phyloP scores from a whole-genome alignment of 2,329 filamentous ascomycete species.

The Fusarium setosum region DNA sequence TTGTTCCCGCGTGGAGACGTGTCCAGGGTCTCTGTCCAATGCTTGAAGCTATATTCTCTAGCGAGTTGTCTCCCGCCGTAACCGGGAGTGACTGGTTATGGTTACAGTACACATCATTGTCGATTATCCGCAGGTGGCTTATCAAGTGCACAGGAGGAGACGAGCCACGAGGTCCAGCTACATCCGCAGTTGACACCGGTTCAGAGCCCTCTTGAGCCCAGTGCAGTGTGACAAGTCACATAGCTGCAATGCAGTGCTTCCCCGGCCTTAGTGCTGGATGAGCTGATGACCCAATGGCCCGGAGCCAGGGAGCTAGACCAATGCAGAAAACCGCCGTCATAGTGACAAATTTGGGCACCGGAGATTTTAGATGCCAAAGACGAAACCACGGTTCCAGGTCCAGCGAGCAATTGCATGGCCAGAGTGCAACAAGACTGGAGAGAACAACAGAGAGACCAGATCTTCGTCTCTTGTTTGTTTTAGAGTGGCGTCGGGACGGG shows the following conservation, averaged over 20 bases:
- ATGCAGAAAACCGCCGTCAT: slow-evolving; percentile 31
- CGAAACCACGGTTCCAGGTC: too few relatives aligned
- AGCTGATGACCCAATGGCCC: slow-evolving; percentile 29
- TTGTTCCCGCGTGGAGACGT: slow-evolving; percentile 3
- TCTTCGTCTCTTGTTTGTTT: slow-evolving; percentile 1
- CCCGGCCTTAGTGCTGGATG: slow-evolving; percentile 30
- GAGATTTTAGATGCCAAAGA: slow-evolving; percentile 2
- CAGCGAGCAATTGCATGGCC: too few relatives aligned
- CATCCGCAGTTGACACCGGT: neutral
- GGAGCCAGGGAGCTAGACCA: slow-evolving; percentile 10
- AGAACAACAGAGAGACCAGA: neutral
- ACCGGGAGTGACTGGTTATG: slow-evolving; percentile 13
- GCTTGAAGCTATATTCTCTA: neutral
- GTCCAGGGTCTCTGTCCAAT: neutral
- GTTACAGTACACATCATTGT: neutral
- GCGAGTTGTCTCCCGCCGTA: slow-evolving; percentile 6
- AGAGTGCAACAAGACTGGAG: neutral
- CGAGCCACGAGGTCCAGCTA: neutral
- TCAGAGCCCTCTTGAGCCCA: slow-evolving; percentile 12
- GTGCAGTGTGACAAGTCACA: slow-evolving; percentile 35
- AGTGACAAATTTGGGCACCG: slow-evolving; percentile 12
- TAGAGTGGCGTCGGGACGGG: slow-evolving; percentile 39
- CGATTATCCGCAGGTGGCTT: neutral
- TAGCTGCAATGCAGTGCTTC: slow-evolving; percentile 40
- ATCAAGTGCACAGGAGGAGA: neutral